Conservation (phyloP, 192 early-diverging fungal genomes). For the Coemansia sp. region DNA sequence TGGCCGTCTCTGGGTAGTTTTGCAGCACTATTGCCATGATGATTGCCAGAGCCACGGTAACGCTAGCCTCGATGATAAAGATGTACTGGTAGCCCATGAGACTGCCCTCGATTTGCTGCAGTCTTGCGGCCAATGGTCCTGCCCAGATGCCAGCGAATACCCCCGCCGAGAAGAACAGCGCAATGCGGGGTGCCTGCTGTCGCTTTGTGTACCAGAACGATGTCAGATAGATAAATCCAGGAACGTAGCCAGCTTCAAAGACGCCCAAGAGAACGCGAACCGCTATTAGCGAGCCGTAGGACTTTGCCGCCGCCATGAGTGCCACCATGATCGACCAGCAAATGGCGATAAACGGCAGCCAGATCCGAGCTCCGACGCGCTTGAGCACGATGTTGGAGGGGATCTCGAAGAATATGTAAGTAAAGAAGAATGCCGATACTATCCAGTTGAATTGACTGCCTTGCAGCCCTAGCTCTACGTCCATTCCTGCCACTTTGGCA, state of each 20-base stretch:
- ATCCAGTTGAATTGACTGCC: slow-evolving; percentile 59
- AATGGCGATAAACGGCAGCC: slow-evolving; percentile 53
- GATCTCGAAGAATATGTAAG: slow-evolving; percentile 67
- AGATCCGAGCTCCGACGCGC: slow-evolving; percentile 30
- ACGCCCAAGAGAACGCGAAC: slow-evolving; percentile 50
- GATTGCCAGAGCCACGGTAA: slow-evolving; percentile 54
- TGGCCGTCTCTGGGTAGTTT: slow-evolving; percentile 59
- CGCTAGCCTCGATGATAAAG: slow-evolving; percentile 62
- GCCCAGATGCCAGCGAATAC: slow-evolving; percentile 56
- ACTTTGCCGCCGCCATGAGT: slow-evolving; percentile 64
- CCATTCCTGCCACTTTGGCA: slow-evolving; percentile 47
- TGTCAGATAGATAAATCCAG: slow-evolving; percentile 65
- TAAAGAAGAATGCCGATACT: slow-evolving; percentile 64
- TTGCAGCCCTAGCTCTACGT: slow-evolving; percentile 35
- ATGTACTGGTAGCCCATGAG: slow-evolving; percentile 52
- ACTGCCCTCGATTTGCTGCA: slow-evolving; percentile 34
- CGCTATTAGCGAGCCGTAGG: slow-evolving; percentile 56
- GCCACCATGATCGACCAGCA: slow-evolving; percentile 53
- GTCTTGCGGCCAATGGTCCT: slow-evolving; percentile 44
- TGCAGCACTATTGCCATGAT: slow-evolving; percentile 54
- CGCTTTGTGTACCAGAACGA: slow-evolving; percentile 59
- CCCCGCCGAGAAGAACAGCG: slow-evolving; percentile 55
- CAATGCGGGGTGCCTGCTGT: slow-evolving; percentile 51
- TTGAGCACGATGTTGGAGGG: slow-evolving; percentile 65
- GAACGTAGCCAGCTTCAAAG: slow-evolving; percentile 71